Base-by-base conservation (phyloP, 148 eudicot genomes). In the Rhododendron mucronatum region DNA sequence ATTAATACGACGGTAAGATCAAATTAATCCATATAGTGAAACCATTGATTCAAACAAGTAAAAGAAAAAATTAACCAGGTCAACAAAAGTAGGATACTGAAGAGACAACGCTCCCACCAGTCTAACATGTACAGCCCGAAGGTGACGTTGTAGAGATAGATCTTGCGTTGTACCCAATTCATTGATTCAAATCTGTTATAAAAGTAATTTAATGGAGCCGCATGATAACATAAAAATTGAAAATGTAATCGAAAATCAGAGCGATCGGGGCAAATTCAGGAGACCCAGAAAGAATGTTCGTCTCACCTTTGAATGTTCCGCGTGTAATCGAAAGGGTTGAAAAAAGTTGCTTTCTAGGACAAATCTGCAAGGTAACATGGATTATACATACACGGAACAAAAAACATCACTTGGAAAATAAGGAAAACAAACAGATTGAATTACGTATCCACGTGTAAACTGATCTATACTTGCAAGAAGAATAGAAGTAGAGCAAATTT, bases 21-120 rank as follows among this genome's bases (percentile, higher is more conserved):
- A 48, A 59, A 76, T 10, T 35, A 37, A 78, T 55, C 7, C 26
- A 3, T 23, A 39, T 15, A 51, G 23, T 12, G 20, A 14, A 84
- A 84, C 79, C 80, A 80, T 84, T 2, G n/a, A 73, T 57, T 84
- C 48, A 61, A 85, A 53, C 2, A n/a, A 7, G 80, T 85, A 77
- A 78, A 41, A 55, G 37, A n/a, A 44, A 41, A 30, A n/a, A 55
- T 28, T 39, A 14, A 59, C 37, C n/a, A 63, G 67, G 78, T 78
- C 41, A 35, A 45, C 9, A 57, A 75, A 41, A 74, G 78, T 80
- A 95, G 98, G 98, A 95, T 95, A 95, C 98, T 95, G 90, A 95
- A 94, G 59, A 95, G 95, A 84, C 76, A 92, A 71, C 98, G 93
- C 91, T 95, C 98, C 98, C 98, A 95, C 93, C 96, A 93, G 89